These are phyloP conservation scores for Cronartium quercuum DNA, from an alignment of 1,284 basidiomycete species.

Conservation along the genomic window DNA sequence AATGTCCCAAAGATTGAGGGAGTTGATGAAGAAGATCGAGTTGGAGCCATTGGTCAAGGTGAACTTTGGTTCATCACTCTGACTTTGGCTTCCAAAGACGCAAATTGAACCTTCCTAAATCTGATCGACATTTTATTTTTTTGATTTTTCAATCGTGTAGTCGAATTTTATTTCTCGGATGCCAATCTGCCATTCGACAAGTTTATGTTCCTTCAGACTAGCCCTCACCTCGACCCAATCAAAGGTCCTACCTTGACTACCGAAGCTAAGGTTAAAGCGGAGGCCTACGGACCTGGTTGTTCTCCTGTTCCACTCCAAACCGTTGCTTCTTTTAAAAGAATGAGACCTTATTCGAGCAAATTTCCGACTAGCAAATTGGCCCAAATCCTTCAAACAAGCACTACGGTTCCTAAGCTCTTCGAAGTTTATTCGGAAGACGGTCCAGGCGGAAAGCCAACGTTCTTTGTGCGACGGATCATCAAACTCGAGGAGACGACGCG, in stretches of 20 bases:
- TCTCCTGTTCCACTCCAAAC: slow-evolving; percentile 34
- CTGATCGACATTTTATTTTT: not conserved
- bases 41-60: slow-evolving; percentile 34
- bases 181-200: slow-evolving; percentile 94
- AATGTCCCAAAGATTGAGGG: slow-evolving; percentile 8
- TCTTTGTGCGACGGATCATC: slow-evolving; percentile 14
- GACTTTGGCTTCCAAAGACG: no score
- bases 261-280: slow-evolving; percentile 32
- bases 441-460: slow-evolving; percentile 14
- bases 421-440: slow-evolving; percentile 20
- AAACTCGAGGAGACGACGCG: slow-evolving; percentile 31
- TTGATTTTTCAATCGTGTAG: slow-evolving; percentile 51
- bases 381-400: slow-evolving; percentile 18
- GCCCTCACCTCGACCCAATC: slow-evolving; percentile 26
- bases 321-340: slow-evolving; percentile 36
- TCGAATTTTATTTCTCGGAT: slow-evolving; percentile 97
- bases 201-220: slow-evolving; percentile 65
- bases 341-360: slow-evolving; percentile 29
- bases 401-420: slow-evolving; percentile 18
- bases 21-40: slow-evolving; percentile 28
- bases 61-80: no score
- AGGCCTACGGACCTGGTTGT: slow-evolving; percentile 32
- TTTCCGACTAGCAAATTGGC: slow-evolving; percentile 34
- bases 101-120: not conserved
- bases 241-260: slow-evolving; percentile 28